Evolutionary conservation across 2,329 filamentous ascomycete species (phyloP).

Genomic region (Fonsecaea nubica): DNA sequence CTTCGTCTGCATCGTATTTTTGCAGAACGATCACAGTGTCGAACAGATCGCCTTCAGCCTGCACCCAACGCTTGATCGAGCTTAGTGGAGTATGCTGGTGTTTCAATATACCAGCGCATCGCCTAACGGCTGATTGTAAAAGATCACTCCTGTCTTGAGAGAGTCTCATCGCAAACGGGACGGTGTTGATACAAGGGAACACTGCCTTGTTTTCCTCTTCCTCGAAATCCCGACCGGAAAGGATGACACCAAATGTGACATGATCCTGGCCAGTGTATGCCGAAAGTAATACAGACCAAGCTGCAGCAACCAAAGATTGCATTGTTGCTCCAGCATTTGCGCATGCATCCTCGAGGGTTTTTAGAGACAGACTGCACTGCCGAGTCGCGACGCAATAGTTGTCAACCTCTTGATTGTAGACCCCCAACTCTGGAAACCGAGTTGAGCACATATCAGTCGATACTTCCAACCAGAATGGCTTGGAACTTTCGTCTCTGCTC

Average conservation of each 20-base stretch:
- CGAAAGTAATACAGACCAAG: constrained; percentile 77
- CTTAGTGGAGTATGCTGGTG: constrained; percentile 75
- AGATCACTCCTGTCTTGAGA: constrained; percentile 62
- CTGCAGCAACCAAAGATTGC: constrained; percentile 75
- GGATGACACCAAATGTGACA: constrained; percentile 78
- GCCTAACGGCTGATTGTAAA: constrained; percentile 67
- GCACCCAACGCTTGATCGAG: constrained; percentile 74
- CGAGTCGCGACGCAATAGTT: constrained; percentile 47
- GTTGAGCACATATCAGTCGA: constrained; percentile 64
- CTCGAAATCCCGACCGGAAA: constrained; percentile 72
- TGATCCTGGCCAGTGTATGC: constrained; percentile 76
- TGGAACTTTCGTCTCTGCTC: constrained; percentile 39
- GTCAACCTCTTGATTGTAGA: constrained; percentile 55
- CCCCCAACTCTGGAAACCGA: constrained; percentile 77
- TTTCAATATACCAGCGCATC: constrained; percentile 69
- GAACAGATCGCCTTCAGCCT: constrained; percentile 71
- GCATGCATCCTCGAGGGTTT: constrained; percentile 63
- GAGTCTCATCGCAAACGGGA: constrained; percentile 72
- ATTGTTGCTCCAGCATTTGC: constrained; percentile 69
- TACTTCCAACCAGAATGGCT: constrained; percentile 69
- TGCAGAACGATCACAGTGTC: constrained; percentile 88
- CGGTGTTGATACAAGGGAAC: constrained; percentile 82
- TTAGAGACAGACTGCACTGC: constrained; percentile 50
- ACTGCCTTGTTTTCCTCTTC: constrained; percentile 62
- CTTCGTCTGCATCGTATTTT: constrained; percentile 52